These are phyloP conservation scores for Rhizoclosmatium globosum DNA, from an alignment of 192 early-diverging fungal genomes.

Conservation along the genomic window DNA sequence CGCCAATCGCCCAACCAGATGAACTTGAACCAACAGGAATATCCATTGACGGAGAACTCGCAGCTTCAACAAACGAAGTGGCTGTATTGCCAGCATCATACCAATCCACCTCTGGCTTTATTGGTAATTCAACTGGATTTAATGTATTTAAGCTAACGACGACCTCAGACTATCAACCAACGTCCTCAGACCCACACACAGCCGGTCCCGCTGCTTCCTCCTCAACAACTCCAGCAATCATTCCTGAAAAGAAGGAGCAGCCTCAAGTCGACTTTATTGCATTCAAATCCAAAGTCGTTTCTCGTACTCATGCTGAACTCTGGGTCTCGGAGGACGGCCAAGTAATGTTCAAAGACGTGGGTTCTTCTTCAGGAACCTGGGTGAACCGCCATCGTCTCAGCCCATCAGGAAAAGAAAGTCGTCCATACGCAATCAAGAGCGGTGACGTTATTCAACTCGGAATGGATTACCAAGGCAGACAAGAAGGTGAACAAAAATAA, in stretches of 20 bases:
- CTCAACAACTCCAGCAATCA: not conserved
- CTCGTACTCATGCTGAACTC: conserved; percentile 90
- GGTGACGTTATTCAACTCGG: conserved; percentile 96
- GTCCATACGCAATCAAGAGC: conserved; percentile 79
- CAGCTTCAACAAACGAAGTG: not conserved
- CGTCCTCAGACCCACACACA: no score
- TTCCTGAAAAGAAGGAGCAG: not conserved
- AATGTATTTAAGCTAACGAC: no score
- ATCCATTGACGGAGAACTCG: not conserved
- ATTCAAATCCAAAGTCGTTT: conserved; percentile 85
- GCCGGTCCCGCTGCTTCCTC: conserved; percentile 10
- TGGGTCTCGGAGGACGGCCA: conserved; percentile 81
- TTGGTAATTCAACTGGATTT: no score
- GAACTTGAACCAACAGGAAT: no score
- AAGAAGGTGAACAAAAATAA: conserved; percentile 63
- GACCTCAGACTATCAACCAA: not conserved
- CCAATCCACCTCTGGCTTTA: conserved; percentile 26
- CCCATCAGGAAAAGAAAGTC: conserved; percentile 79
- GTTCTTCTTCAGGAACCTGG: conserved; percentile 95
- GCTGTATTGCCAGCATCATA: conserved; percentile 27
- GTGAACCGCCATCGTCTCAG: conserved; percentile 90
- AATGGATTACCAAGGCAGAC: conserved; percentile 94
- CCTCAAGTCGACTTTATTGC: conserved; percentile 46
- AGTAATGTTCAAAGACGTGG: conserved; percentile 91
- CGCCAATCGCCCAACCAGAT: not conserved